Conservation (phyloP, 1,139 yeast genomes). For the Yamadazyma aaseri region DNA sequence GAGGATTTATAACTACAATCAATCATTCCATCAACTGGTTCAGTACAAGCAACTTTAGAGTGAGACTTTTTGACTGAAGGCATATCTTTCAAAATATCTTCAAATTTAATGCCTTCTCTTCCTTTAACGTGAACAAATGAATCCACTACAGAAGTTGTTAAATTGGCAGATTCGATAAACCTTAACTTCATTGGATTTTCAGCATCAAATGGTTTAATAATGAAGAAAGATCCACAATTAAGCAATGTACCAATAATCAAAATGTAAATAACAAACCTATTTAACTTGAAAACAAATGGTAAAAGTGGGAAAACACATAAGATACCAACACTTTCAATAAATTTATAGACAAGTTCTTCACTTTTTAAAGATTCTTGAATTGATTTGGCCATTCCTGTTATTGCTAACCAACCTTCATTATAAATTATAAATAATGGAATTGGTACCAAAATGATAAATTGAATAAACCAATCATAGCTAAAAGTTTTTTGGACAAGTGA, state of each 20-base stretch:
- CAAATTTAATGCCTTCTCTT: slow-evolving; percentile 43
- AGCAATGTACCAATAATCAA: slow-evolving; percentile 31
- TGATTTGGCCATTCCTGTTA: slow-evolving; percentile 68
- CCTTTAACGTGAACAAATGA: slow-evolving; percentile 51
- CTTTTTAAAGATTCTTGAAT: slow-evolving; percentile 60
- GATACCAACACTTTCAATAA: slow-evolving; percentile 34
- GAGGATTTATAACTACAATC: slow-evolving; percentile 51
- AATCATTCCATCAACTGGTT: slow-evolving; percentile 45
- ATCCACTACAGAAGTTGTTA: slow-evolving; percentile 25
- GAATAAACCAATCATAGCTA: slow-evolving; percentile 80
- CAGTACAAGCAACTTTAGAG: slow-evolving; percentile 32
- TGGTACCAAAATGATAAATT: slow-evolving; percentile 67
- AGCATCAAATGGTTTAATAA: slow-evolving; percentile 55
- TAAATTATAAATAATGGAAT: slow-evolving; percentile 53
- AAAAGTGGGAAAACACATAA: slow-evolving; percentile 56
- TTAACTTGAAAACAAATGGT: slow-evolving; percentile 72
- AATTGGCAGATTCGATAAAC: slow-evolving; percentile 58
- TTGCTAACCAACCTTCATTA: slow-evolving; percentile 49
- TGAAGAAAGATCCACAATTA: slow-evolving; percentile 33
- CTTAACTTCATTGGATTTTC: slow-evolving; percentile 67
- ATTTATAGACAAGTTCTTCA: slow-evolving; percentile 46
- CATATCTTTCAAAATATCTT: slow-evolving; percentile 49
- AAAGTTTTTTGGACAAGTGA: slow-evolving; percentile 37
- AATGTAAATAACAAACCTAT: slow-evolving; percentile 46
- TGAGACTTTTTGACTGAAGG: slow-evolving; percentile 56